phyloP scores from a whole-genome alignment of 495 filamentous ascomycete genomes.

The Penicillium simplicissimum region DNA sequence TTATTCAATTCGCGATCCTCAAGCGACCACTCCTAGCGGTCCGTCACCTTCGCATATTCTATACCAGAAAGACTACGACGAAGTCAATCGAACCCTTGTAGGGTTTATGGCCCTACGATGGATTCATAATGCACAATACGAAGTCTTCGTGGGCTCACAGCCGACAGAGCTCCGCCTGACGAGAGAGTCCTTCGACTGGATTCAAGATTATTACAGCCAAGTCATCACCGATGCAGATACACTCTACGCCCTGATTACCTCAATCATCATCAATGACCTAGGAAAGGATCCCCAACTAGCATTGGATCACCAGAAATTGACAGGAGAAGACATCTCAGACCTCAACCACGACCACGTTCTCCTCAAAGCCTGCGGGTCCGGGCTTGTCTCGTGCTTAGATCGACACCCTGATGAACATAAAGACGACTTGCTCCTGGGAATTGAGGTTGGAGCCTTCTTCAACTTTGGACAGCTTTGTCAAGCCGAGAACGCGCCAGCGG shows the following conservation, averaged over 20 bases:
- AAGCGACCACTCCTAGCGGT: not conserved
- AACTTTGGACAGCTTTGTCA: slow-evolving; percentile 45
- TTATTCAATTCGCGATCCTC: slow-evolving; percentile 23
- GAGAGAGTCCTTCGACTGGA: slow-evolving; percentile 26
- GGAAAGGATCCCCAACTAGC: slow-evolving; percentile 40
- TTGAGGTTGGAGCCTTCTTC: slow-evolving; percentile 48
- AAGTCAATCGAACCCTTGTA: slow-evolving; percentile 23
- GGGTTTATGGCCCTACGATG: slow-evolving; percentile 22
- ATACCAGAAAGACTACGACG: slow-evolving; percentile 21
- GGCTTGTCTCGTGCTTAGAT: slow-evolving; percentile 28
- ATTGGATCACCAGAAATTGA: slow-evolving; percentile 24
- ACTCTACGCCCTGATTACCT: slow-evolving; percentile 35
- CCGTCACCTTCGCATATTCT: slow-evolving; percentile 18
- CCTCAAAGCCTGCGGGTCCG: slow-evolving; percentile 31
- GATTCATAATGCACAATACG: slow-evolving; percentile 21
- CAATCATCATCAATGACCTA: slow-evolving; percentile 41
- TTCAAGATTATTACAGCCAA: slow-evolving; percentile 15
- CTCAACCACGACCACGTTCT: slow-evolving; percentile 41
- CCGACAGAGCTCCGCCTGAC: slow-evolving; percentile 9
- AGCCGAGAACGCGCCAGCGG: slow-evolving; percentile 38
- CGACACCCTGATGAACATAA: slow-evolving; percentile 23
- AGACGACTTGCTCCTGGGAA: slow-evolving; percentile 38
- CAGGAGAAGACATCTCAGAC: slow-evolving; percentile 26
- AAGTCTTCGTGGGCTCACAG: slow-evolving; percentile 18
- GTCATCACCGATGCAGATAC: slow-evolving; percentile 22